Percentiles rank a stretch among this genome's conserved stretches.
phyloP scores from a whole-genome alignment of 2,329 filamentous ascomycete genomes.

The Westerdykella aurantiaca region DNA sequence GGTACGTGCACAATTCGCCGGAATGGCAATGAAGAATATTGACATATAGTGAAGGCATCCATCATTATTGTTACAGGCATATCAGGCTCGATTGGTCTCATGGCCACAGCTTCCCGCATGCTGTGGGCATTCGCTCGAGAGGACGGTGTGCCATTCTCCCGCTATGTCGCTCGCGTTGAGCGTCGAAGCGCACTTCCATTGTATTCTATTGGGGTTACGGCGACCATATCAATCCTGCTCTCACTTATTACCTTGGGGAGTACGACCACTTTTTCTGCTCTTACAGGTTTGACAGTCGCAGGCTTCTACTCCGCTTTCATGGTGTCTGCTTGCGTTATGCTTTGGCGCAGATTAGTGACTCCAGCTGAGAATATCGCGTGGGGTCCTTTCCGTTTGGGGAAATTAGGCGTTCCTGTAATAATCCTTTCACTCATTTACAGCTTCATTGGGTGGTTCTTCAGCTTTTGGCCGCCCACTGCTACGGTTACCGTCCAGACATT shows the following conservation, averaged over 20 bases:
- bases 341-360: conserved; percentile 3
- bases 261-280: conserved; percentile 8
- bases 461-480: conserved; percentile 5
- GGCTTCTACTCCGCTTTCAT: conserved; percentile 9
- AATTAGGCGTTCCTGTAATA: conserved; percentile 5
- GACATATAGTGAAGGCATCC: not conserved
- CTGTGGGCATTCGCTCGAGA: conserved; percentile 30
- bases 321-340: conserved; percentile 6
- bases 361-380: conserved; percentile 4
- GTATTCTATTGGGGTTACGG: conserved; percentile 40
- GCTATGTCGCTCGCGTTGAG: conserved; percentile 6
- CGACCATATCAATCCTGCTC: conserved; percentile 36
- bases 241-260: conserved; percentile 45
- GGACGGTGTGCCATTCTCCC: conserved; percentile 27
- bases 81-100: conserved; percentile 21
- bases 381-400: conserved; percentile 7
- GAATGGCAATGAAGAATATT: not conserved
- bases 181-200: conserved; percentile 23
- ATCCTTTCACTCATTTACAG: conserved; percentile 4
- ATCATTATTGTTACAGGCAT: not conserved
- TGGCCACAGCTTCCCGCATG: conserved; percentile 16
- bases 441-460: conserved; percentile 6
- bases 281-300: conserved; percentile 6
- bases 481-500: conserved; percentile 3
- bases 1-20: not conserved